A percentile compares a stretch with the other conserved stretches of the same genome.
Evolutionary conservation across 257 asterid genomes (phyloP).

Genomic region (Solanum raphanifolium): DNA sequence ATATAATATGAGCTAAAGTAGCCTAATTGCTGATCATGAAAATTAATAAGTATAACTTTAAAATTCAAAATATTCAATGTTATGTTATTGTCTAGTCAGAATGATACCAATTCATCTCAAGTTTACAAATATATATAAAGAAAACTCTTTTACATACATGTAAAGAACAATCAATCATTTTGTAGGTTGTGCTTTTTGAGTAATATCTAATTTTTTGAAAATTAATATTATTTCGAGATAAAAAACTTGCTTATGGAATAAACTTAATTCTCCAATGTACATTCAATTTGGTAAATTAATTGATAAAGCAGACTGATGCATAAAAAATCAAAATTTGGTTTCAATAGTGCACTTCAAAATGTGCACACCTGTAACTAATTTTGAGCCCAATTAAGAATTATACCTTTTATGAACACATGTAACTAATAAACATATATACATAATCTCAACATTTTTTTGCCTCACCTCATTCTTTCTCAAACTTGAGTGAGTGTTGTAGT

Average conservation of each 20-base stretch:
- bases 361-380: background rate
- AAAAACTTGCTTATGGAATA: no score
- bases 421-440: no score
- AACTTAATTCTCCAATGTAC: no score
- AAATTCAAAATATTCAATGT: background rate
- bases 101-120: background rate
- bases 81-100: background rate
- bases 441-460: no score
- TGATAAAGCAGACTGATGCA: background rate
- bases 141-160: background rate
- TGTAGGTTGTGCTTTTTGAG: background rate
- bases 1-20: background rate
- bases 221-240: background rate
- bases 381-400: background rate
- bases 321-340: background rate
- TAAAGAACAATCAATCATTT: background rate
- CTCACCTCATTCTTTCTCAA: slow-evolving; percentile 1
- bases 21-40: background rate
- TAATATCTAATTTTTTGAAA: background rate
- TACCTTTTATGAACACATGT: background rate
- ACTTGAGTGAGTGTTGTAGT: slow-evolving; percentile 1
- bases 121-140: background rate
- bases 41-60: background rate
- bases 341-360: background rate
- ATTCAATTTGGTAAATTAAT: background rate